Conservation (phyloP, 768 basidiomycete species). For the Clitopilus hobsonii region DNA sequence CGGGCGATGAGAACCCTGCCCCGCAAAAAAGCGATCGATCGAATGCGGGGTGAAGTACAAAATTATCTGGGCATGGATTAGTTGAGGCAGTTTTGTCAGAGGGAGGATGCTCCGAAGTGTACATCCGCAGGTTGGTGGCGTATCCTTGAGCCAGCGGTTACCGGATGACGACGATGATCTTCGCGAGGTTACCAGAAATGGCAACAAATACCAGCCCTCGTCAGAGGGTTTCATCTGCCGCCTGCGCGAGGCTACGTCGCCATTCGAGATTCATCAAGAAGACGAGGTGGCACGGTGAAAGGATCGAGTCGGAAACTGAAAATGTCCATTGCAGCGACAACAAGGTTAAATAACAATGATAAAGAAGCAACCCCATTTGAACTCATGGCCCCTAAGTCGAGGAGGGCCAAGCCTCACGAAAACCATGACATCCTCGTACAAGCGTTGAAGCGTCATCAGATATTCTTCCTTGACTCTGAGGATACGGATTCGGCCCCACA, state of each 20-base stretch:
- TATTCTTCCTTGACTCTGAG: conserved; percentile 16
- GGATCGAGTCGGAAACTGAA: background rate
- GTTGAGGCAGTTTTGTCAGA: background rate
- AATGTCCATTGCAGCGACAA: background rate
- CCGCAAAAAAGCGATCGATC: background rate
- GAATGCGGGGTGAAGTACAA: background rate
- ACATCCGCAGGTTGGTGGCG: background rate
- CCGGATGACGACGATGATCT: too few species aligned
- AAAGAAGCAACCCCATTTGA: background rate
- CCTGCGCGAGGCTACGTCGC: too few species aligned
- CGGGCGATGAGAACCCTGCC: background rate
- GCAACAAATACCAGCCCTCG: too few species aligned
- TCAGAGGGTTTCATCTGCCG: too few species aligned
- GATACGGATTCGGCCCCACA: conserved; percentile 17
- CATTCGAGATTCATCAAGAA: too few species aligned
- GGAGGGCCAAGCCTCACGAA: too few species aligned
- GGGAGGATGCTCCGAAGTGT: background rate
- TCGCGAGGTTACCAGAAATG: too few species aligned
- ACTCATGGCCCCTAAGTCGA: background rate
- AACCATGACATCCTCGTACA: background rate
- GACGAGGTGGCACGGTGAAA: too few species aligned
- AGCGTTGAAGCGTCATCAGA: conserved; percentile 6
- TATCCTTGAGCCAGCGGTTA: background rate
- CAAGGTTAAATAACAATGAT: background rate
- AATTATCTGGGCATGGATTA: background rate